Percentiles rank a stretch among this genome's conserved stretches.
Conservation (phyloP, 2,329 filamentous ascomycete species). For the Venturia aucupariae region DNA sequence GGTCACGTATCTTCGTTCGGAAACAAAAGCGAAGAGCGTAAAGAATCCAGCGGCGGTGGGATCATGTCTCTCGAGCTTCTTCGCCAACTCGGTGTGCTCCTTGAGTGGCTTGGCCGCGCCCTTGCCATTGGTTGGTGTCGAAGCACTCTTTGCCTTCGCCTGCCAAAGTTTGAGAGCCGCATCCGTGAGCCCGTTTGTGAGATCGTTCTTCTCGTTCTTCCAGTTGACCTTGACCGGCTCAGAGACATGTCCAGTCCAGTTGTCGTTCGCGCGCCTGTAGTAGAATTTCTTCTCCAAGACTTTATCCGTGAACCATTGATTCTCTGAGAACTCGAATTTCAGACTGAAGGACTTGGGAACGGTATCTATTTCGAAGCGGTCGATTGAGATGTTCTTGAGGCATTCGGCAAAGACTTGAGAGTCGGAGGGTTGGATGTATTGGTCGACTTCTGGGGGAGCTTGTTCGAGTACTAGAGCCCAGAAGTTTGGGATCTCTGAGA, state of each 20-base stretch:
- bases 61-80: constrained; percentile 47
- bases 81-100: constrained; percentile 45
- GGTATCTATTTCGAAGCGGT: constrained; percentile 66
- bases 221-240: constrained; percentile 82
- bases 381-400: constrained; percentile 61
- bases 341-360: constrained; percentile 65
- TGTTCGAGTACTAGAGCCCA: constrained; percentile 92
- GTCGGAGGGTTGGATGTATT: constrained; percentile 77
- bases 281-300: constrained; percentile 87
- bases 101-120: constrained; percentile 33
- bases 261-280: constrained; percentile 60
- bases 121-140: constrained; percentile 20
- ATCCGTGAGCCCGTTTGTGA: constrained; percentile 71
- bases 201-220: constrained; percentile 60
- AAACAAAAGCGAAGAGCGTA: constrained; percentile 71
- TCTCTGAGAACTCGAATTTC: constrained; percentile 59
- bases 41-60: constrained; percentile 73
- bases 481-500: constrained; percentile 73
- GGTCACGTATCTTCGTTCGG: constrained; percentile 55
- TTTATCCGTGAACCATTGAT: constrained; percentile 71
- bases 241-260: constrained; percentile 69
- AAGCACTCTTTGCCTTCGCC: constrained; percentile 24
- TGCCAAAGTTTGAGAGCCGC: constrained; percentile 58
- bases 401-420: constrained; percentile 59
- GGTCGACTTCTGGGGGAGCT: constrained; percentile 75